These are phyloP conservation scores for Cymbopogon citratus DNA, from an alignment of 176 grass and related monocot species.

Conservation along the genomic window DNA sequence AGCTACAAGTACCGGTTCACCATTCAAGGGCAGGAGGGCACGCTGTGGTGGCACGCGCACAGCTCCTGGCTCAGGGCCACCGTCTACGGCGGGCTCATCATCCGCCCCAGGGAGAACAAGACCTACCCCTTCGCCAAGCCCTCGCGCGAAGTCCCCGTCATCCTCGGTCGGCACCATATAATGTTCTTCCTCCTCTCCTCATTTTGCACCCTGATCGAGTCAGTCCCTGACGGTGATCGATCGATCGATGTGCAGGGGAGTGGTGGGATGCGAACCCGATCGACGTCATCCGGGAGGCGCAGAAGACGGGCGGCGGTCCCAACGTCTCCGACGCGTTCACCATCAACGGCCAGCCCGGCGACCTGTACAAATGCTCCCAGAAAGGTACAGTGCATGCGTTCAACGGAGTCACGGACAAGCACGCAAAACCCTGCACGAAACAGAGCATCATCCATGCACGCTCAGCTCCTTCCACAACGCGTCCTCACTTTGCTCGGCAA, in stretches of 20 bases:
- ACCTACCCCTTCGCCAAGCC: constrained; percentile 66
- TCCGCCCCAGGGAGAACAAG: constrained; percentile 41
- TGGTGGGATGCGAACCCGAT: constrained; percentile 84
- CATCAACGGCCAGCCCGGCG: constrained; percentile 82
- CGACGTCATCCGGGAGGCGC: constrained; percentile 58
- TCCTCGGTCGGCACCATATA: constrained; percentile 32
- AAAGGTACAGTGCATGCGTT: constrained; percentile 4
- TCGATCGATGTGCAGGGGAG: constrained; percentile 39
- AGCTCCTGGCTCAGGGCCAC: constrained; percentile 84
- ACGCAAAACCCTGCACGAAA: neutral
- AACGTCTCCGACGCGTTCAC: constrained; percentile 83
- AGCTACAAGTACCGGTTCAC: constrained; percentile 80
- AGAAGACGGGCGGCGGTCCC: constrained; percentile 51
- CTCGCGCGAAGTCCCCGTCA: constrained; percentile 44
- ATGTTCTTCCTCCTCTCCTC: no score
- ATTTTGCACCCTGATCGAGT: no score
- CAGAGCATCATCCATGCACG: neutral
- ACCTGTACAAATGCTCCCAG: constrained; percentile 63
- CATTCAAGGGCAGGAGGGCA: constrained; percentile 63
- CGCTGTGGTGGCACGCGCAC: constrained; percentile 90
- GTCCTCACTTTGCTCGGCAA: no score
- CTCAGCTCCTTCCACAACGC: no score
- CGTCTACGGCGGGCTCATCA: constrained; percentile 69
- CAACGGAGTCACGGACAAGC: no score
- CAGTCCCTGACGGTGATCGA: neutral